Base-by-base conservation (phyloP, 768 basidiomycete species). In the Dentipellis fragilis region DNA sequence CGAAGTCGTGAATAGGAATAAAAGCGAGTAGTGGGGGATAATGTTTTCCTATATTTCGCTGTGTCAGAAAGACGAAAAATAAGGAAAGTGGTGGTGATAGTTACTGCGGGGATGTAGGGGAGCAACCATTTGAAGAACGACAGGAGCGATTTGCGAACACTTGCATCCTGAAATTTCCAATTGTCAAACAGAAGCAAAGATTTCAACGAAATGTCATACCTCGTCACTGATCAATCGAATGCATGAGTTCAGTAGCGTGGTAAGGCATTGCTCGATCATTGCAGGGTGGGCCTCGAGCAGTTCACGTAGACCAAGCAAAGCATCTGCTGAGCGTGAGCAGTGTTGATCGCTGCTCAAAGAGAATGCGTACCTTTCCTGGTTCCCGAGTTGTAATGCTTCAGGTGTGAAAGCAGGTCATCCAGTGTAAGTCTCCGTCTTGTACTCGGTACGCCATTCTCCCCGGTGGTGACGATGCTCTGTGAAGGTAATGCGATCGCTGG, bases 401-500 rank as follows among this genome's bases (percentile, higher is more conserved):
- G 68, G 59, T 92, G 85, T 9, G 78, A 69, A 39, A 93, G 69
- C 22, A 98, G 75, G 64, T 96, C 89, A 22, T 80, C 75, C 45
- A 96, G 78, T 0, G 84, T 81, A 17, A 89, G 77, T 58, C 84
- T 87, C 48, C 89, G 74, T 63, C 74, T 85, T 0, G 94, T 97
- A 0, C 80, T 84, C 4, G 91, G 92, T 16, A 74, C 73, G 46
- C 68, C 68, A 4, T 69, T 67, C 54, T 81, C 75, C 65, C 80
- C 85, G 53, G 82, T 76, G 12, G 73, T 63, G 2, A 76, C 68
- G 58, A 93, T 89, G 37, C 84, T 86, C 71, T 98, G 95, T 1
- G 79, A 78, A 0, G 94, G 95, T 34, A 98, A 76, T 21, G 84
- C 87, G 67, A 98, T 95, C 21, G 91, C 94, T 97, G 64, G 14